Conservation (phyloP, 192 early-diverging fungal species). For the Kappamyces sp. region DNA sequence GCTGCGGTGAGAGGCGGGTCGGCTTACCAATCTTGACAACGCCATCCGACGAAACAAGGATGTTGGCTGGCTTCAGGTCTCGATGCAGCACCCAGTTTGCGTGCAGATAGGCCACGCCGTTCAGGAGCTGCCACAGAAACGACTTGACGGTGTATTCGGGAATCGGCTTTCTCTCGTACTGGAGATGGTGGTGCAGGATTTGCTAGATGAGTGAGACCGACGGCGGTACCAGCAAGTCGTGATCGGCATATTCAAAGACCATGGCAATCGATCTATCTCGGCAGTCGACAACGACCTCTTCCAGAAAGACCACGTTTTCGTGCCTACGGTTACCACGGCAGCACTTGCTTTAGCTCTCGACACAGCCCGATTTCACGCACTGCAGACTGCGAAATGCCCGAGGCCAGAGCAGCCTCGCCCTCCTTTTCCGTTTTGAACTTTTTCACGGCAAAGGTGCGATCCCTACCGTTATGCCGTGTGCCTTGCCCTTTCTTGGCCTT, state of each 20-base stretch:
- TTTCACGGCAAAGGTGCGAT: slow-evolving; percentile 75
- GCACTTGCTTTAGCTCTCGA: slow-evolving; percentile 59
- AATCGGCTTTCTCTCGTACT: slow-evolving; percentile 72
- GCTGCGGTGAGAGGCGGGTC: slow-evolving; percentile 1
- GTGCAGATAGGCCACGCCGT: slow-evolving; percentile 48
- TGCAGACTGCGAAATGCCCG: slow-evolving; percentile 90
- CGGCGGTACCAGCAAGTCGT: slow-evolving; percentile 69
- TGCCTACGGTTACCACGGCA: slow-evolving; percentile 31
- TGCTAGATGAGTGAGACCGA: slow-evolving; percentile 41
- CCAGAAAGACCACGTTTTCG: slow-evolving; percentile 78
- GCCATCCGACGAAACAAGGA: slow-evolving; percentile 38
- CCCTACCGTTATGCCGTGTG: background rate
- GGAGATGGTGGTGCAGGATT: slow-evolving; percentile 86
- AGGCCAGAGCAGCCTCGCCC: slow-evolving; percentile 64
- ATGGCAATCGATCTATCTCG: slow-evolving; percentile 86
- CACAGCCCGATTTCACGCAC: slow-evolving; percentile 91
- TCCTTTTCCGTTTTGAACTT: slow-evolving; percentile 97
- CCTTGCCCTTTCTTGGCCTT: slow-evolving; percentile 56
- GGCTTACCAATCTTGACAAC: slow-evolving; percentile 44
- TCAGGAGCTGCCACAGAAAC: slow-evolving; percentile 48
- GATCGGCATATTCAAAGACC: slow-evolving; percentile 96
- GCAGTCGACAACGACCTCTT: slow-evolving; percentile 80
- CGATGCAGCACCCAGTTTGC: slow-evolving; percentile 51
- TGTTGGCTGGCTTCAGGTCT: slow-evolving; percentile 47
- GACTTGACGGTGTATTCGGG: slow-evolving; percentile 62